Evolutionary conservation across 177 flowering plant genomes (phyloP).

Genomic region (Vitis hybrid): DNA sequence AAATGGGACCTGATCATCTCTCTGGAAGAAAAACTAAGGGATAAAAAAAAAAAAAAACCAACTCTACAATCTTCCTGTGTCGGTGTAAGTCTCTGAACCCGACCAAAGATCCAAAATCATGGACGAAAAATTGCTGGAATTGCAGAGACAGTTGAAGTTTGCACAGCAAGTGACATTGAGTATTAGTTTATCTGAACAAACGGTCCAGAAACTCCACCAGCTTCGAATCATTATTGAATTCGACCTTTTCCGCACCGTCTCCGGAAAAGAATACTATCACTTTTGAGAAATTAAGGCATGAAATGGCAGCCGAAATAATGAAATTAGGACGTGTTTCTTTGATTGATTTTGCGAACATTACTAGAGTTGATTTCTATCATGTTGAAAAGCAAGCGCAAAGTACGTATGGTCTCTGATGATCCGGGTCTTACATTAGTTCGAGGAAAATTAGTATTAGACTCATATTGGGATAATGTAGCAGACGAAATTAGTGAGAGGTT

Average conservation of each 20-base stretch:
- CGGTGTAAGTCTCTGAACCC: too few species aligned
- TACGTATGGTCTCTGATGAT: constrained; percentile 44
- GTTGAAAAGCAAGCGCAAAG: constrained; percentile 81
- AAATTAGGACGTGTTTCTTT: constrained; percentile 76
- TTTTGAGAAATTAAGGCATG: constrained; percentile 78
- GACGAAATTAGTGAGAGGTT: constrained; percentile 93
- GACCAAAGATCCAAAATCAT: constrained; percentile 26
- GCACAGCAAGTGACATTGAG: constrained; percentile 90
- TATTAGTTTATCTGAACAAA: constrained; percentile 79
- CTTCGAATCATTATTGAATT: constrained; percentile 78
- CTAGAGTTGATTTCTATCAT: constrained; percentile 87
- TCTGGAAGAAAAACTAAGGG: too few species aligned
- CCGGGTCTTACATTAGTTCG: constrained; percentile 66
- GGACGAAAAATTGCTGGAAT: constrained; percentile 84
- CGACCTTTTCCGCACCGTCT: constrained; percentile 86
- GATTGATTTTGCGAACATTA: constrained; percentile 79
- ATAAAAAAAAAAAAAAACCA: too few species aligned
- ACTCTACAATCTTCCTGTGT: too few species aligned
- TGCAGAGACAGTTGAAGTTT: constrained; percentile 88
- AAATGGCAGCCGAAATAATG: constrained; percentile 59
- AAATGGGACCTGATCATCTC: too few species aligned
- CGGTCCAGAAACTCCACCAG: constrained; percentile 85
- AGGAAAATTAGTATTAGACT: constrained; percentile 78
- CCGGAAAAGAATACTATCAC: constrained; percentile 95
- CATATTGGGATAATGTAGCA: constrained; percentile 84